These are phyloP conservation scores for Quercus rubra DNA, from an alignment of 306 rosid species.

Conservation along the genomic window DNA sequence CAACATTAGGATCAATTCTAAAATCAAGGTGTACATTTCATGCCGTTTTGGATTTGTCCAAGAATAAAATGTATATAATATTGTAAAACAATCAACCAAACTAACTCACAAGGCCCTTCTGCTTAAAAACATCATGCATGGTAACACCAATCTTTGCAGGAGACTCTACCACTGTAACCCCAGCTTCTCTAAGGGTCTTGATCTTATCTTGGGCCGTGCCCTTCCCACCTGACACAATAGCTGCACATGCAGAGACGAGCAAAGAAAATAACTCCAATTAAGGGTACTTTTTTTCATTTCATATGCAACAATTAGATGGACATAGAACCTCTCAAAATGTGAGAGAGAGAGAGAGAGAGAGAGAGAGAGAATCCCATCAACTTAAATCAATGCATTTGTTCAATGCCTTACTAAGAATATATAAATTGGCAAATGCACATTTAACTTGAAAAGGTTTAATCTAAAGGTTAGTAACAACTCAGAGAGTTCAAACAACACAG, in stretches of 20 bases:
- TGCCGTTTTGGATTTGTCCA: neutral
- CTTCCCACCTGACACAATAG: conserved; percentile 97
- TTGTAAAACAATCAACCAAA: conserved; percentile 12
- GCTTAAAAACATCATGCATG: conserved; percentile 87
- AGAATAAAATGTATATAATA: neutral
- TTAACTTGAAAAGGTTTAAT: too few relatives aligned
- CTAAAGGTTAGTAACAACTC: too few relatives aligned
- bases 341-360: neutral
- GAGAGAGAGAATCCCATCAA: too few relatives aligned
- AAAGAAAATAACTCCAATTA: conserved; percentile 12
- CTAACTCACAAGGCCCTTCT: conserved; percentile 78
- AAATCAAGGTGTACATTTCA: conserved; percentile 1
- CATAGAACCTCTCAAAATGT: neutral
- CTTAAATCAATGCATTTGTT: neutral
- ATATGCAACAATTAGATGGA: neutral
- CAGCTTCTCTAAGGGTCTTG: conserved; percentile 79
- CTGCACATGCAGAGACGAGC: conserved; percentile 51
- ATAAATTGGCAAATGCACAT: too few relatives aligned
- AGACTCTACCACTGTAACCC: conserved; percentile 93
- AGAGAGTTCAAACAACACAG: too few relatives aligned
- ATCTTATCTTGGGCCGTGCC: conserved; percentile 99
- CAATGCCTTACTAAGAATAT: neutral
- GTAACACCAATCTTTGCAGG: conserved; percentile 91
- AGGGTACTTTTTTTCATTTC: neutral
- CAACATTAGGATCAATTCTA: neutral